Base-by-base conservation (phyloP, 371 early-diverging fungal genomes). In the Syncephalis plumigaleata region DNA sequence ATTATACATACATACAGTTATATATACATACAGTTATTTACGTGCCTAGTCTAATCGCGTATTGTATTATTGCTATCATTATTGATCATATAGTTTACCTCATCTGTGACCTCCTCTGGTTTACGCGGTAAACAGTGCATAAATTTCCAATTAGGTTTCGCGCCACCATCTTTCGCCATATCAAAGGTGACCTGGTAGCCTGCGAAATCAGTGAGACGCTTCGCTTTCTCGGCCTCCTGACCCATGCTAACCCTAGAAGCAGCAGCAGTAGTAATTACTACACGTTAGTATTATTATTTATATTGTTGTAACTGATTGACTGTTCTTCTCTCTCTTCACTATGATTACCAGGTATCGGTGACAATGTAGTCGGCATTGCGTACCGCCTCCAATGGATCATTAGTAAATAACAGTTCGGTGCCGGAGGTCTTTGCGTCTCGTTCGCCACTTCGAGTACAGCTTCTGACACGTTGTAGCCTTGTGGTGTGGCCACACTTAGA, bases 61-160 rank as follows among this genome's bases (percentile, higher is more conserved):
- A 15, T 36, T 36, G 15, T 9, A 36, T 36, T 15, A 9, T 39
- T n/a, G 11, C 11, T 31, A 7, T 7, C 11, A 31, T 31, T 31
- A 11, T 31, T 7, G 31, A 7, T 4, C 11, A 31, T 31, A 31
- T 7, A 7, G 31, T 9, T 22, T 58, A 79, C 82, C 56, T 89
- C 88, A 59, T 96, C 97, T 50, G 85, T 81, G 16, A 96, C 97
- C 61, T 96, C 97, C 53, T 94, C 91, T 9, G 64, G 75, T 60
- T 94, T 93, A 37, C 97, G 76, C 2, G 97, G 97, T 54, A 96
- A 55, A 59, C 97, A 96, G 64, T 96, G 97, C 86, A 96, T 79
- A 52, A 96, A 96, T 57, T 75, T 71, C 91, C 91, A 93, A 55
- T 87, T 73, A 20, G 70, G 55, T 36, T 85, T 81, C 9, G 93